Evolutionary conservation across 257 asterid species (phyloP).

Genomic region (Euphrasia confusa): DNA sequence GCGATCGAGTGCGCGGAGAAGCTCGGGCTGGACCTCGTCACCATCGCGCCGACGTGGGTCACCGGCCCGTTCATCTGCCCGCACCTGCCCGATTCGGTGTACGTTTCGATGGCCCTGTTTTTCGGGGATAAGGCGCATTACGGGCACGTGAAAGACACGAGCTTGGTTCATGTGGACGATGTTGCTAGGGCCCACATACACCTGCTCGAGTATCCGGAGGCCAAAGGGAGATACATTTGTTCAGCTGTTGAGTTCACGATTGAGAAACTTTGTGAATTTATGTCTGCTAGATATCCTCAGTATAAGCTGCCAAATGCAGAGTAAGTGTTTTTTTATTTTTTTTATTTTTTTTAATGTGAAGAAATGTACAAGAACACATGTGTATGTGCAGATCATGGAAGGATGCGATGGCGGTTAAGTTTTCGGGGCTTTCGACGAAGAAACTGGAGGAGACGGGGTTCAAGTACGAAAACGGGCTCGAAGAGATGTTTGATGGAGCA

Average conservation of each 20-base stretch:
- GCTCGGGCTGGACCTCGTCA: constrained; percentile 50
- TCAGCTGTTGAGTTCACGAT: constrained; percentile 32
- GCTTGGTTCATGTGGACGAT: constrained; percentile 52
- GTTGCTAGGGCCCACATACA: constrained; percentile 57
- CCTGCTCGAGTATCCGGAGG: constrained; percentile 40
- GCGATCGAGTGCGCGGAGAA: constrained; percentile 45
- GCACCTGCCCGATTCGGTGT: constrained; percentile 37
- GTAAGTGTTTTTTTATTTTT: constrained; percentile 26
- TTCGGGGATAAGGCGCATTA: constrained; percentile 21
- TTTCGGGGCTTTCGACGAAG: constrained; percentile 38
- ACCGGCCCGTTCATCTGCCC: constrained; percentile 61
- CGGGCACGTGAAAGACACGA: background rate
- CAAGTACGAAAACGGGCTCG: constrained; percentile 44
- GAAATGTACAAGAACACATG: background rate
- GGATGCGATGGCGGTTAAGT: constrained; percentile 29
- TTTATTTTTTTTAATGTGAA: background rate
- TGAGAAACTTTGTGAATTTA: constrained; percentile 28
- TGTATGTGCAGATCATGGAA: constrained; percentile 31
- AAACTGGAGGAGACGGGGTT: constrained; percentile 49
- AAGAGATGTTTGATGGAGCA: constrained; percentile 57
- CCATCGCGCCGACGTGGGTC: constrained; percentile 43
- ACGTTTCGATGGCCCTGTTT: constrained; percentile 36
- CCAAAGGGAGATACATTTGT: constrained; percentile 53
- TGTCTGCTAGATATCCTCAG: constrained; percentile 40
- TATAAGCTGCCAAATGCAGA: constrained; percentile 42